Percentiles rank a stretch among this genome's conserved stretches.
These are phyloP conservation scores for Solanum hybrid DNA, from an alignment of 305 asterid species.

Conservation along the genomic window DNA sequence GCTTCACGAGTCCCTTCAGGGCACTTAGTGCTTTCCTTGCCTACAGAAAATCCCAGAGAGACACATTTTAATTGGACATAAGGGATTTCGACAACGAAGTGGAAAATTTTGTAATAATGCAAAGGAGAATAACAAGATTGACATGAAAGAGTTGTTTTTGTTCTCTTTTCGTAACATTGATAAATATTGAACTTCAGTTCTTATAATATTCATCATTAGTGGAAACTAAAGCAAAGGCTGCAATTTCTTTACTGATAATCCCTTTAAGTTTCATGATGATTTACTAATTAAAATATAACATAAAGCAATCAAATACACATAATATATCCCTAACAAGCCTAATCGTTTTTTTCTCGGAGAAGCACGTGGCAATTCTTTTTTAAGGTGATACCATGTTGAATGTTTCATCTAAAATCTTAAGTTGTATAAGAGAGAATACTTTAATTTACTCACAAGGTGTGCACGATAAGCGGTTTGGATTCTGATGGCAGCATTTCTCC, in stretches of 20 bases:
- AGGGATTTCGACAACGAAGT: neutral
- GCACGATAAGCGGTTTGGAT: slow-evolving; percentile 64
- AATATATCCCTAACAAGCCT: neutral
- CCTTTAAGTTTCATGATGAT: neutral
- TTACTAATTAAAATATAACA: neutral
- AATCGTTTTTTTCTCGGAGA: neutral
- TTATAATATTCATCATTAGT: neutral
- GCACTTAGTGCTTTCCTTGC: slow-evolving; percentile 80
- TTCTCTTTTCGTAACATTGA: neutral
- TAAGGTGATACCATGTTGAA: neutral
- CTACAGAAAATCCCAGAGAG: slow-evolving; percentile 27
- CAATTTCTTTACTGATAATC: neutral
- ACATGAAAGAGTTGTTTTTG: neutral
- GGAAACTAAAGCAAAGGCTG: neutral
- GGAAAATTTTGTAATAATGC: neutral
- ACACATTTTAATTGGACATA: neutral
- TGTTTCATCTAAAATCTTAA: neutral
- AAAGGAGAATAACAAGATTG: neutral
- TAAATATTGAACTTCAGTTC: neutral
- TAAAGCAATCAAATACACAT: neutral
- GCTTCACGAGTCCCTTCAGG: slow-evolving; percentile 65
- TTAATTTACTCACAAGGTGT: slow-evolving; percentile 54
- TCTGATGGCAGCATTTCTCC: slow-evolving; percentile 34
- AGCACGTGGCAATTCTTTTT: neutral
- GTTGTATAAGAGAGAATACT: neutral